Evolutionary conservation across 2,329 filamentous ascomycete genomes (phyloP).

Genomic region (Clarireedia hainanense): DNA sequence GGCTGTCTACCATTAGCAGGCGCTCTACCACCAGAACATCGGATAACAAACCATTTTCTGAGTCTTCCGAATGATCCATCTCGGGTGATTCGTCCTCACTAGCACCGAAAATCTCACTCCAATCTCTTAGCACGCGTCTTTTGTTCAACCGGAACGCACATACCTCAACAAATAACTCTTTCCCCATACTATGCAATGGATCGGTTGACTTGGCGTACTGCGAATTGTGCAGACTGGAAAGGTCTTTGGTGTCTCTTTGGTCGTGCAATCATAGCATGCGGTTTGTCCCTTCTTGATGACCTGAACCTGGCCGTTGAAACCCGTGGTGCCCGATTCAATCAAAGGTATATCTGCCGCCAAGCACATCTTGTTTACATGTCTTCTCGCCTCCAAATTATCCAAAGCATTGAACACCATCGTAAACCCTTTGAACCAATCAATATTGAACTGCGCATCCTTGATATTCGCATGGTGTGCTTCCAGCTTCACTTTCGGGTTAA

Average conservation of each 20-base stretch:
- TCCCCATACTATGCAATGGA: constrained; percentile 98
- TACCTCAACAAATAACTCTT: constrained; percentile 89
- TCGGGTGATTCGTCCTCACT: constrained; percentile 78
- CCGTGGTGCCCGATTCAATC: constrained; percentile 94
- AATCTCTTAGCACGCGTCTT: constrained; percentile 24
- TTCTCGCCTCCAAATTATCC: constrained; percentile 87
- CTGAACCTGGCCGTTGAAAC: constrained; percentile 96
- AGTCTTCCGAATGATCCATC: constrained; percentile 72
- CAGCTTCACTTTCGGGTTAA: constrained; percentile 83
- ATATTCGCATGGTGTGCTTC: constrained; percentile 91
- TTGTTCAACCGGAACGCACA: constrained; percentile 7
- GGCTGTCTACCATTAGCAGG: constrained; percentile 33
- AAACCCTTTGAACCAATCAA: constrained; percentile 82
- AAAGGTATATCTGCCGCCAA: constrained; percentile 82
- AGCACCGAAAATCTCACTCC: constrained; percentile 75
- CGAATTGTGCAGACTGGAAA: constrained; percentile 97
- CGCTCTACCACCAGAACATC: not conserved
- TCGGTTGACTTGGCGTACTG: constrained; percentile 90
- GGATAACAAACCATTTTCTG: constrained; percentile 60
- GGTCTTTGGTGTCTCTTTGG: constrained; percentile 83
- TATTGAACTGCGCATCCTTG: constrained; percentile 78
- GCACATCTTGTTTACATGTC: constrained; percentile 97
- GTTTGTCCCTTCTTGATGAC: constrained; percentile 89
- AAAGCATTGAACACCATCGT: constrained; percentile 90
- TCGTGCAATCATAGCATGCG: constrained; percentile 92